Conservation (phyloP, 164 flowering plant species). For the Magnolia officinalis region DNA sequence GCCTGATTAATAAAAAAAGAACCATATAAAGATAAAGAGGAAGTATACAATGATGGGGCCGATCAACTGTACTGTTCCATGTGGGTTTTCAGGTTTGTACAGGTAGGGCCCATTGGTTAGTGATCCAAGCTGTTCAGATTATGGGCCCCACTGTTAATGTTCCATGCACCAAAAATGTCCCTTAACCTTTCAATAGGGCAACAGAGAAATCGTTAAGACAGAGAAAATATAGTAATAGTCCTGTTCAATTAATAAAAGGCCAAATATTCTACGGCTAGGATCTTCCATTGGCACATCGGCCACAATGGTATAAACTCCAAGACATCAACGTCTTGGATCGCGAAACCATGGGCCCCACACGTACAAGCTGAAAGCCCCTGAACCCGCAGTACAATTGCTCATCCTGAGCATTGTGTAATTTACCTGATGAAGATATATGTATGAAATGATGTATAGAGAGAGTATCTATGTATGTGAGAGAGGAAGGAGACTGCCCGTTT, state of each 20-base stretch:
- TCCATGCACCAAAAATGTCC: neutral
- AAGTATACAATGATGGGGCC: neutral
- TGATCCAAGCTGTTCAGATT: neutral
- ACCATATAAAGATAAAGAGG: neutral
- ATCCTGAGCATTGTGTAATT: neutral
- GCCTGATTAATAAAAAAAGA: conserved; percentile 39
- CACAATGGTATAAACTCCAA: neutral
- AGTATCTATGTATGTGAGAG: neutral
- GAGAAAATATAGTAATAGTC: neutral
- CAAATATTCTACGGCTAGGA: neutral
- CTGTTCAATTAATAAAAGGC: neutral
- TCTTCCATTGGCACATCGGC: neutral
- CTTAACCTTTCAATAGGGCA: neutral
- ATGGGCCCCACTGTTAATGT: neutral
- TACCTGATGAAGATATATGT: neutral
- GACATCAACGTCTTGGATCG: neutral
- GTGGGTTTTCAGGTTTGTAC: neutral
- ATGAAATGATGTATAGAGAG: conserved; percentile 5
- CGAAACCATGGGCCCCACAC: neutral
- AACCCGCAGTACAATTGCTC: neutral
- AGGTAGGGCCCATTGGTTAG: neutral
- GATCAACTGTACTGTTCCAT: neutral
- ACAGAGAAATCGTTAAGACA: neutral
- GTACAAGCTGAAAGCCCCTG: neutral
- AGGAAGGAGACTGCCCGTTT: conserved; percentile 7